Conservation (phyloP, 495 filamentous ascomycete genomes). For the Penicillium samsonianum region DNA sequence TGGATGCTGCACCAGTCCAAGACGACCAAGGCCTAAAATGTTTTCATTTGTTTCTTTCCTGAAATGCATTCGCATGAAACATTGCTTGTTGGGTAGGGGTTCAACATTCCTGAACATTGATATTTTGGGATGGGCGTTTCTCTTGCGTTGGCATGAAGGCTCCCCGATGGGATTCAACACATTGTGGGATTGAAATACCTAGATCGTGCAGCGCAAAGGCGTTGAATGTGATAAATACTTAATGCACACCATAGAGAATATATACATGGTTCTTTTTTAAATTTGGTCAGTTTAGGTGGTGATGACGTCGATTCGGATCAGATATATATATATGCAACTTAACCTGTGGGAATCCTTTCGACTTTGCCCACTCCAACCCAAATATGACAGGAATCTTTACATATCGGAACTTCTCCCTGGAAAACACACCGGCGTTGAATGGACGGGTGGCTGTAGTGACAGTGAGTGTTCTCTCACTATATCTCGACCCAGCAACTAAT, state of each 20-base stretch:
- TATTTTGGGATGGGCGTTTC: conserved; percentile 24
- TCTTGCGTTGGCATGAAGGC: conserved; percentile 9
- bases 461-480: conserved; percentile 7
- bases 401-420: conserved; percentile 26
- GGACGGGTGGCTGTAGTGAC: conserved; percentile 44
- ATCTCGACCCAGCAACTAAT: neutral
- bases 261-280: neutral
- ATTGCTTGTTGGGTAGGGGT: conserved; percentile 20
- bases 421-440: conserved; percentile 33
- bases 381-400: conserved; percentile 28
- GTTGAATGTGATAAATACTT: conserved; percentile 11
- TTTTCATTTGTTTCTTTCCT: conserved; percentile 3
- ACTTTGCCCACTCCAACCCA: neutral
- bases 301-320: conserved; percentile 9
- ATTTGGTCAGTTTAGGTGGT: neutral
- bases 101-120: conserved; percentile 26
- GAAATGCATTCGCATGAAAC: conserved; percentile 15
- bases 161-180: conserved; percentile 25
- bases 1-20: conserved; percentile 79
- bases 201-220: conserved; percentile 19
- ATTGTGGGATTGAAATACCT: conserved; percentile 14
- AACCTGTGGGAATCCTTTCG: neutral
- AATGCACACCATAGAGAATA: conserved; percentile 14
- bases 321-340: neutral
- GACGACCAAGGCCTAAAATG: conserved; percentile 21